phyloP scores from a whole-genome alignment of 2,329 filamentous ascomycete genomes.

The Phoma sp. region DNA sequence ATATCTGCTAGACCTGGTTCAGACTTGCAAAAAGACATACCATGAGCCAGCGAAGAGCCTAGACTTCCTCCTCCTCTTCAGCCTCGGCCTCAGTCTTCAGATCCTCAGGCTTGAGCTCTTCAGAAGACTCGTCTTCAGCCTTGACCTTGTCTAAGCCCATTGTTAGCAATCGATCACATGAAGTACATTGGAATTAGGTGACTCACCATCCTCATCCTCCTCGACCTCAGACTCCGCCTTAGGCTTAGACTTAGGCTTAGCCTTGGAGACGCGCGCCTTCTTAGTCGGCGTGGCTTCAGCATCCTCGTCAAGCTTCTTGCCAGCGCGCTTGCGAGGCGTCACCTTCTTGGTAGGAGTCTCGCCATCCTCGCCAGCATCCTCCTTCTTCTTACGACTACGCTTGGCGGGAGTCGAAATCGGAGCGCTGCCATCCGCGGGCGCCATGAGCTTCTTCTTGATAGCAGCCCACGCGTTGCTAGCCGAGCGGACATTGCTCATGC shows the following conservation, averaged over 20 bases:
- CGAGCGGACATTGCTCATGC: constrained; percentile 47
- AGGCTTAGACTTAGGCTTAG: constrained; percentile 32
- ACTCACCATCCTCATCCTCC: constrained; percentile 26
- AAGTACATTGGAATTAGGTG: not conserved
- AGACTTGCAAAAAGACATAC: not conserved
- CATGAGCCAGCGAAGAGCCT: constrained; percentile 1
- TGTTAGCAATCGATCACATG: not conserved
- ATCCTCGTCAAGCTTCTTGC: constrained; percentile 39
- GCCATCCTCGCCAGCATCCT: constrained; percentile 17
- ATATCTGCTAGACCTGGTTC: too few species aligned
- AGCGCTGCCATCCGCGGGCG: constrained; percentile 8
- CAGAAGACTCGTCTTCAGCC: constrained; percentile 11
- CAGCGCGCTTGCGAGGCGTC: constrained; percentile 36
- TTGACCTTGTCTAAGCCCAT: constrained; percentile 12
- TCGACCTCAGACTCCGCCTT: constrained; percentile 32
- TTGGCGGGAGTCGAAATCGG: constrained; percentile 26
- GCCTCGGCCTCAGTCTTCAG: not conserved
- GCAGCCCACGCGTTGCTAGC: constrained; percentile 47
- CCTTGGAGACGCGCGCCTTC: constrained; percentile 30
- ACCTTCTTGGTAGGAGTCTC: constrained; percentile 34
- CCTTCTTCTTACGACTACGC: constrained; percentile 35
- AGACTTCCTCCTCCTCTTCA: constrained; percentile 22
- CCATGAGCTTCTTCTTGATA: constrained; percentile 42
- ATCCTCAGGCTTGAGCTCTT: constrained; percentile 1
- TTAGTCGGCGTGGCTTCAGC: constrained; percentile 38